Evolutionary conservation across 2,329 filamentous ascomycete genomes (phyloP).

Genomic region (Aspergillus carbonarius): DNA sequence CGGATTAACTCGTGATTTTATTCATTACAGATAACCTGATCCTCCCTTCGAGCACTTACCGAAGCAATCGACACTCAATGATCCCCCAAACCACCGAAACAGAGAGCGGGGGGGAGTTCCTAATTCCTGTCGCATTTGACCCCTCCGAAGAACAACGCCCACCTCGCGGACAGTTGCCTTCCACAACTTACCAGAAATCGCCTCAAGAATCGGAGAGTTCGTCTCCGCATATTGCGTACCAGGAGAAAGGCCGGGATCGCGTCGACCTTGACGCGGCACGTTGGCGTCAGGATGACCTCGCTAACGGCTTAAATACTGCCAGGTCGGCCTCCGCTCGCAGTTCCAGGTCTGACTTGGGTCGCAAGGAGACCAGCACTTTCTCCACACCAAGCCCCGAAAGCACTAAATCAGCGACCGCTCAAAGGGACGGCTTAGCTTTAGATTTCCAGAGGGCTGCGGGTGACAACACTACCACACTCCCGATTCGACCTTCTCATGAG

Average conservation of each 20-base stretch:
- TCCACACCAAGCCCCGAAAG: constrained; percentile 37
- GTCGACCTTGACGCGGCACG: constrained; percentile 47
- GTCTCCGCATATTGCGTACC: constrained; percentile 88
- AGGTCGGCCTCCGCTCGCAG: constrained; percentile 49
- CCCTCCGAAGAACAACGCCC: constrained; percentile 60
- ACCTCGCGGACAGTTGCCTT: constrained; percentile 48
- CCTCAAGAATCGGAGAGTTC: constrained; percentile 44
- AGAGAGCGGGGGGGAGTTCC: constrained; percentile 65
- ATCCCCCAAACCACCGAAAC: constrained; percentile 55
- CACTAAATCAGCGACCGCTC: constrained; percentile 22
- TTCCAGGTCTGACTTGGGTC: constrained; percentile 42
- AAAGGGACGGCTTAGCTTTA: constrained; percentile 34
- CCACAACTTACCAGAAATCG: constrained; percentile 30
- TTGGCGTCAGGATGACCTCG: constrained; percentile 32
- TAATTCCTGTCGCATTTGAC: constrained; percentile 74
- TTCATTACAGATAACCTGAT: constrained; percentile 57
- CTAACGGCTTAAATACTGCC: constrained; percentile 39
- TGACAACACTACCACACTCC: constrained; percentile 30
- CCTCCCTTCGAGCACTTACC: constrained; percentile 73
- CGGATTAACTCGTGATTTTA: not conserved
- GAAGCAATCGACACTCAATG: constrained; percentile 73
- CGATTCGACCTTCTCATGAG: constrained; percentile 59
- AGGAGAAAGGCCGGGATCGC: constrained; percentile 72
- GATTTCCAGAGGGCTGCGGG: constrained; percentile 32
- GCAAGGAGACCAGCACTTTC: constrained; percentile 42